Evolutionary conservation across 331 rosid species (phyloP), one percentile per base, ranked within the genome.

Genomic region (Malus hybrid): DNA sequence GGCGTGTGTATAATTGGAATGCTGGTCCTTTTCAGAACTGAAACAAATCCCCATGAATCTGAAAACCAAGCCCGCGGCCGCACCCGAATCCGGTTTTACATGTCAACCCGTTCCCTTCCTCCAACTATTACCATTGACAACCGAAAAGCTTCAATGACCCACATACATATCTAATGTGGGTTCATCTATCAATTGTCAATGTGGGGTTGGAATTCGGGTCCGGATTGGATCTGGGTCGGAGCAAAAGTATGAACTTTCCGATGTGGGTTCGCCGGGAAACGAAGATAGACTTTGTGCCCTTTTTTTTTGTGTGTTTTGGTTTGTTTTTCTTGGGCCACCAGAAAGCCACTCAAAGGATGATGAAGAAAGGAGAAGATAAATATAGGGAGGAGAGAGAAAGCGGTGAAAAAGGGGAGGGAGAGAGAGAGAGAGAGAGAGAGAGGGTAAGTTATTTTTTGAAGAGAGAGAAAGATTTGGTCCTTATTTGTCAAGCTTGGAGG

Each of bases 1-100:
- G 28, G 36, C 75, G 33, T 44, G 78, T 19, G 28, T 28, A 63
- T 72, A 60, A 48, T 18, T 36, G 71, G 69, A 20, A 80, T 39
- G 80, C 9, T 60, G 83, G n/a, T 67, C 39, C 16, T 88, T 82
- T 67, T 87, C 89, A 60, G 86, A 85, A 84, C 96, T 93, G 77
- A 90, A 88, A 87, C 96, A 93, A 87, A 83, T 83, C 88, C 97
- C 97, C 97, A 90, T 93, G 86, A 87, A 79, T 75, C 72, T 68
- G 60, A 73, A 86, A 74, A 67, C 69, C 33, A 66, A 42, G 15
- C 69, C 20, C 20, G 60, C 10, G 36, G 31, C 63, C 61, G 42
- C 79, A 82, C 44, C 69, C 36, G 67, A 69, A 74, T 67, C 82
- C 69, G 70, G 16, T 20, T 67, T 74, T 31, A 73, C 83, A 81